Conservation (phyloP, 768 basidiomycete species). For the Xerocomellus chrysenteron region DNA sequence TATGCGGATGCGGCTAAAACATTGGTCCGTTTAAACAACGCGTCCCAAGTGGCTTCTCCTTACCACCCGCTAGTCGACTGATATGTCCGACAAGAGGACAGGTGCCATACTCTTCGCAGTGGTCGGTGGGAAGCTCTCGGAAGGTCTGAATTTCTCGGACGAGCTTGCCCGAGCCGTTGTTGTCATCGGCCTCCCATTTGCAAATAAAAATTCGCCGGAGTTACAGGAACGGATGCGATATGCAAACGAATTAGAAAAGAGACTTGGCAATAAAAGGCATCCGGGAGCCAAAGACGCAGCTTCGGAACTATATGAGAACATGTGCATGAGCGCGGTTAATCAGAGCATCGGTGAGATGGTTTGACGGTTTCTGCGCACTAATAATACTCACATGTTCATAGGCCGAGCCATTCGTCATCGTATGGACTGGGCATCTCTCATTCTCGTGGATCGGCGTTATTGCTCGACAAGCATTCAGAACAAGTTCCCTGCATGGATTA, state of each 20-base stretch:
- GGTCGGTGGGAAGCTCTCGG: constrained; percentile 95
- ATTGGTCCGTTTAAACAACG: constrained; percentile 15
- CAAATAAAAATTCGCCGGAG: constrained; percentile 88
- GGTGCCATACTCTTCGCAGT: constrained; percentile 92
- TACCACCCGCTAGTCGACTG: constrained; percentile 16
- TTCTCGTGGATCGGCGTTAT: constrained; percentile 87
- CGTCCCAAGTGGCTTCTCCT: not conserved
- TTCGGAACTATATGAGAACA: constrained; percentile 83
- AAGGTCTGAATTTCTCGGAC: constrained; percentile 80
- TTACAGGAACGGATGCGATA: constrained; percentile 90
- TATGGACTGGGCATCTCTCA: constrained; percentile 87
- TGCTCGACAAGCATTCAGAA: constrained; percentile 58
- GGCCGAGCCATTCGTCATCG: constrained; percentile 92
- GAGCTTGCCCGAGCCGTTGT: constrained; percentile 83
- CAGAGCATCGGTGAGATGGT: constrained; percentile 82
- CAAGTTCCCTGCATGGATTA: constrained; percentile 94
- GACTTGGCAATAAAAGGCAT: constrained; percentile 33
- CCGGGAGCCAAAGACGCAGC: constrained; percentile 61
- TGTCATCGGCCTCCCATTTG: constrained; percentile 89
- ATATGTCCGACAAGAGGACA: constrained; percentile 31
- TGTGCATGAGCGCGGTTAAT: constrained; percentile 94
- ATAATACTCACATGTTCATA: constrained; percentile 30
- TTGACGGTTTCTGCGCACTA: not conserved
- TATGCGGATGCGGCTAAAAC: constrained; percentile 55
- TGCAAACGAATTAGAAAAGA: constrained; percentile 61